These are phyloP conservation scores for Rhizoctonia solani DNA, from an alignment of 1,284 basidiomycete species.

Conservation along the genomic window DNA sequence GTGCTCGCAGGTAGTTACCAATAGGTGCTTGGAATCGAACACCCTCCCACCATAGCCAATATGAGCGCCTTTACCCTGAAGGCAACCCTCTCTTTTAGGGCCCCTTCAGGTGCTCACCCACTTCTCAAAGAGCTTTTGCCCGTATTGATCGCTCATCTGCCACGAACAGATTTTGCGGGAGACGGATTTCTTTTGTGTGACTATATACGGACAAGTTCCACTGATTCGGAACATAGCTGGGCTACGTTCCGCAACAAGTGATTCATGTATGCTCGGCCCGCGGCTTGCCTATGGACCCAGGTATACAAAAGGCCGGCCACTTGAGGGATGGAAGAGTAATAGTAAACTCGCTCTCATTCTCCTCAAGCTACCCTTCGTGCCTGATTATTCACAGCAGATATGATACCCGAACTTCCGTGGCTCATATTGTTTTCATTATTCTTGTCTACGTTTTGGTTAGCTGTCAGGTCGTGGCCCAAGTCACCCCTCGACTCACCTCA, in stretches of 20 bases:
- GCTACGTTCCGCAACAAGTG: background rate
- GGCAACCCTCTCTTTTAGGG: background rate
- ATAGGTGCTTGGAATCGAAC: slow-evolving; percentile 1
- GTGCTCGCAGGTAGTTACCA: slow-evolving; percentile 5
- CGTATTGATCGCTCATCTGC: background rate
- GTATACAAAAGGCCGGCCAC: slow-evolving; percentile 17
- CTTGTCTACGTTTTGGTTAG: slow-evolving; percentile 15
- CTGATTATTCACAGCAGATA: background rate
- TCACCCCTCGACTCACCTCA: background rate
- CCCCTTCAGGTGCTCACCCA: background rate
- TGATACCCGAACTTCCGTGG: slow-evolving; percentile 11
- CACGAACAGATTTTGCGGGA: slow-evolving; percentile 7
- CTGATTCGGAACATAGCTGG: slow-evolving; percentile 13
- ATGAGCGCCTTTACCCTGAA: background rate
- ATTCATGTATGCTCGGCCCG: background rate
- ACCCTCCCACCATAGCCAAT: slow-evolving; percentile 15
- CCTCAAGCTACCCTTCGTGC: background rate
- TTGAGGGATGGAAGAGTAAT: slow-evolving; percentile 13
- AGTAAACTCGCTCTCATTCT: slow-evolving; percentile 10
- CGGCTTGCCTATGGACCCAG: background rate
- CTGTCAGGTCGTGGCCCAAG: slow-evolving; percentile 14
- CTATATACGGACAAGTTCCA: slow-evolving; percentile 13
- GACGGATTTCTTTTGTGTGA: slow-evolving; percentile 21
- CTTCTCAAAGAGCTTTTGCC: slow-evolving; percentile 22
- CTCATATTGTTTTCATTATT: no score